A percentile compares a stretch with the other conserved stretches of the same genome.
Conservation (phyloP, 148 eudicot genomes). For the Amaranthus palmeri region DNA sequence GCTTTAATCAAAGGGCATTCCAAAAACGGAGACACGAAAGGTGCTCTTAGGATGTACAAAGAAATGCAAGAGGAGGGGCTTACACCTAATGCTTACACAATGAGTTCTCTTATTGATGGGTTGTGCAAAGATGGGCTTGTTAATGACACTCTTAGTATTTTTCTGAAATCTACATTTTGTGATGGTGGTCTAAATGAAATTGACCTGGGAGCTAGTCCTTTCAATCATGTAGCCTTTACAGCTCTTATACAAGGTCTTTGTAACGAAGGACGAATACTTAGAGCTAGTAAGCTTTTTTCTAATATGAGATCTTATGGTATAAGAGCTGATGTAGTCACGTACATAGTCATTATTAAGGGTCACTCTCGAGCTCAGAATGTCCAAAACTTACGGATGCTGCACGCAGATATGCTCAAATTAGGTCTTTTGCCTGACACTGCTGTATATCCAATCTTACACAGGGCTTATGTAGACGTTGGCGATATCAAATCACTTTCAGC, state of each 20-base stretch:
- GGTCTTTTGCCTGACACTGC: slow-evolving; percentile 45
- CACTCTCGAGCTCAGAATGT: slow-evolving; percentile 39
- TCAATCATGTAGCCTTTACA: slow-evolving; percentile 56
- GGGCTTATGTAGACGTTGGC: slow-evolving; percentile 42
- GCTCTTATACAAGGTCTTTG: slow-evolving; percentile 66
- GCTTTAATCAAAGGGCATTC: slow-evolving; percentile 71
- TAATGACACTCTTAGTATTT: slow-evolving; percentile 48
- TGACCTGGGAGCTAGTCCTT: slow-evolving; percentile 17
- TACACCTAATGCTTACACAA: slow-evolving; percentile 53
- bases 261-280: slow-evolving; percentile 46
- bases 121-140: slow-evolving; percentile 60
- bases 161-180: slow-evolving; percentile 29
- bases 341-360: slow-evolving; percentile 37
- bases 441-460: slow-evolving; percentile 31
- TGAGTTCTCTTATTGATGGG: slow-evolving; percentile 70
- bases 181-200: slow-evolving; percentile 21
- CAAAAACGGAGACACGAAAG: slow-evolving; percentile 42
- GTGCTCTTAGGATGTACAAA: slow-evolving; percentile 58
- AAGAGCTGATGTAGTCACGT: slow-evolving; percentile 47
- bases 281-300: slow-evolving; percentile 58
- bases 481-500: slow-evolving; percentile 34
- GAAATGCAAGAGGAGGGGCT: slow-evolving; percentile 66
- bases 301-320: slow-evolving; percentile 54
- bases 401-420: slow-evolving; percentile 75
- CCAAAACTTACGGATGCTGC: slow-evolving; percentile 53